Evolutionary conservation across 2,329 filamentous ascomycete genomes (phyloP).

Genomic region (Tympanopsis confertula): DNA sequence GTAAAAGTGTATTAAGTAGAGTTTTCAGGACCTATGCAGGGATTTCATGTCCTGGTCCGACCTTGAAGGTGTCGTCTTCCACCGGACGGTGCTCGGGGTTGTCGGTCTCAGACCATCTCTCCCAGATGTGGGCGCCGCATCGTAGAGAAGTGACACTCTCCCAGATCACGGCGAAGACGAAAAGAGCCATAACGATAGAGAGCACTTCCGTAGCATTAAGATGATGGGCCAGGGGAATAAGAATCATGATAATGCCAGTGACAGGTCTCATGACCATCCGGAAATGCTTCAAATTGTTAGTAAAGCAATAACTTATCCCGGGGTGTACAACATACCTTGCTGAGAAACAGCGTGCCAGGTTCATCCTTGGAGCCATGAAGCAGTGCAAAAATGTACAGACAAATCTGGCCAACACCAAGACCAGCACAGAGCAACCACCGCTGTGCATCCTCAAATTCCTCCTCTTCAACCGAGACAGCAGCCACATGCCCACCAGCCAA

Average conservation of each 20-base stretch:
- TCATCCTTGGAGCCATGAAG: conserved; percentile 26
- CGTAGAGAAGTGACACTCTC: too few relatives aligned
- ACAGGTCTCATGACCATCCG: conserved; percentile 18
- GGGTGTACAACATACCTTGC: conserved; percentile 4
- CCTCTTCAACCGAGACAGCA: conserved; percentile 22
- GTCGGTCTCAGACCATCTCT: too few relatives aligned
- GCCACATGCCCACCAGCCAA: conserved; percentile 33
- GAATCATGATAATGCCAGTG: conserved; percentile 20
- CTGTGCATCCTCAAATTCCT: conserved; percentile 26
- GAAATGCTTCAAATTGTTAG: conserved; percentile 5
- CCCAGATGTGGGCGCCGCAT: too few relatives aligned
- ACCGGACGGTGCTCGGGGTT: too few relatives aligned
- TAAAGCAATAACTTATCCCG: conserved; percentile 4
- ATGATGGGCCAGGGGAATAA: conserved; percentile 20
- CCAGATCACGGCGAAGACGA: conserved; percentile 28
- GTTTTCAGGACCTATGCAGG: too few relatives aligned
- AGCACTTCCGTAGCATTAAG: conserved; percentile 23
- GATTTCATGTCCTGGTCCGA: too few relatives aligned
- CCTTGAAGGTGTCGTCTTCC: too few relatives aligned
- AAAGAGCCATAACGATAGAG: conserved; percentile 27
- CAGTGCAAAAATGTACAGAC: conserved; percentile 27
- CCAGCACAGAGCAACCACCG: conserved; percentile 34
- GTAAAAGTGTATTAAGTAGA: too few relatives aligned
- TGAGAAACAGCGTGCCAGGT: conserved; percentile 8
- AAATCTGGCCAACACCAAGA: conserved; percentile 29